Evolutionary conservation across 2,329 filamentous ascomycete genomes (phyloP).

Genomic region (Leptosphaerulina australis): DNA sequence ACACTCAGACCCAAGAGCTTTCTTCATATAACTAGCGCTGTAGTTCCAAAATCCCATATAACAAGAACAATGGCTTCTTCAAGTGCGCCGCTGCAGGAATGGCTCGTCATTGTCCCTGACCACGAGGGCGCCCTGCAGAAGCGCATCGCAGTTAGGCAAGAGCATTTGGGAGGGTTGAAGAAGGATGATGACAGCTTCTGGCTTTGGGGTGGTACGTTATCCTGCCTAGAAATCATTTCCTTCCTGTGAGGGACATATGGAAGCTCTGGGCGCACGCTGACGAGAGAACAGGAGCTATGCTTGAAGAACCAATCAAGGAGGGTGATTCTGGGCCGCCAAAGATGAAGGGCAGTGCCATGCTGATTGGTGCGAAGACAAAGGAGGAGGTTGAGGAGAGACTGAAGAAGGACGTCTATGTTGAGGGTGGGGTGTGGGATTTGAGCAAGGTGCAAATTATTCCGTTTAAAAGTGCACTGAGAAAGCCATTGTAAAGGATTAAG

Average conservation of each 20-base stretch:
- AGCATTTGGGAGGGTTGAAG: slow-evolving; percentile 42
- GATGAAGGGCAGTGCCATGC: slow-evolving; percentile 75
- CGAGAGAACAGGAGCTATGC: slow-evolving; percentile 40
- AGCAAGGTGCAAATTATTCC: slow-evolving; percentile 57
- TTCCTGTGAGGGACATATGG: too few relatives aligned
- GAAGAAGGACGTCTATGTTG: slow-evolving; percentile 74
- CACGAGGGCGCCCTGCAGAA: slow-evolving; percentile 50
- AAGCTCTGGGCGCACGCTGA: too few relatives aligned
- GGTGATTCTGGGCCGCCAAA: slow-evolving; percentile 64
- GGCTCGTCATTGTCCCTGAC: slow-evolving; percentile 59
- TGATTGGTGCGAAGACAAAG: slow-evolving; percentile 68
- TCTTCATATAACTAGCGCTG: neutral
- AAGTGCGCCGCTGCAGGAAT: slow-evolving; percentile 49
- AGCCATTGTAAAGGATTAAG: slow-evolving; percentile 48
- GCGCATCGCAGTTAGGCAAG: slow-evolving; percentile 51
- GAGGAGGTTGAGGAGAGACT: slow-evolving; percentile 73
- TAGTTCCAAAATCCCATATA: neutral
- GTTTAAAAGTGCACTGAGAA: slow-evolving; percentile 56
- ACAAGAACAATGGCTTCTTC: slow-evolving; percentile 20
- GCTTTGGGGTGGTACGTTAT: slow-evolving; percentile 42
- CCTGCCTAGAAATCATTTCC: too few relatives aligned
- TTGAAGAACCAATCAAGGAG: slow-evolving; percentile 57
- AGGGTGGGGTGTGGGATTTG: slow-evolving; percentile 77
- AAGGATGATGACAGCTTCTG: slow-evolving; percentile 40
- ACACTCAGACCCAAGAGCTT: too few relatives aligned